Conservation (phyloP, 1,284 basidiomycete species). For the Papiliotrema laurentii region DNA sequence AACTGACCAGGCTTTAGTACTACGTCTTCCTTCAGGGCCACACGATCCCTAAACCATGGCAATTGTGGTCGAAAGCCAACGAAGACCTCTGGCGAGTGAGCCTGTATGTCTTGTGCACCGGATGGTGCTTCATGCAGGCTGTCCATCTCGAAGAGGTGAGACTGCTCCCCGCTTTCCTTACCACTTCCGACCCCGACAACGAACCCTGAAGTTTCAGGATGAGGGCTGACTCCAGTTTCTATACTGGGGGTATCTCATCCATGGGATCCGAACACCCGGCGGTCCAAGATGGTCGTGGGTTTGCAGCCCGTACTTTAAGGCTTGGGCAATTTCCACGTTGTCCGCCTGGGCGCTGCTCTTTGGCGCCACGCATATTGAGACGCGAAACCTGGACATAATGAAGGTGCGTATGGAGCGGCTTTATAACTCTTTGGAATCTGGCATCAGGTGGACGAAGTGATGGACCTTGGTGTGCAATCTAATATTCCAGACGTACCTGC, state of each 20-base stretch:
- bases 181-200: background rate
- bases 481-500: conserved; percentile 20
- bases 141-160: conserved; percentile 33
- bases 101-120: conserved; percentile 21
- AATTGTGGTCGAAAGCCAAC: conserved; percentile 16
- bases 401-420: conserved; percentile 21
- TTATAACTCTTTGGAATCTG: no score
- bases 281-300: conserved; percentile 21
- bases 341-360: conserved; percentile 9
- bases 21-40: conserved; percentile 15
- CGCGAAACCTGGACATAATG: conserved; percentile 16
- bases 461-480: background rate
- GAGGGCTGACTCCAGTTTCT: conserved; percentile 7
- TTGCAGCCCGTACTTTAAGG: conserved; percentile 24
- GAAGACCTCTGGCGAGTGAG: conserved; percentile 11
- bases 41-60: conserved; percentile 23
- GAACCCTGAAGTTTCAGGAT: background rate
- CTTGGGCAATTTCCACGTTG: conserved; percentile 19
- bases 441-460: background rate
- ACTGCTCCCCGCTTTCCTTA: background rate
- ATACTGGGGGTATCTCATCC: conserved; percentile 36
- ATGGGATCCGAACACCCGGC: conserved; percentile 19
- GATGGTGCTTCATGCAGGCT: conserved; percentile 28
- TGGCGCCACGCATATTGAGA: conserved; percentile 13
- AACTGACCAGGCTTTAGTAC: conserved; percentile 19